Evolutionary conservation across 495 filamentous ascomycete genomes (phyloP), one percentile per base, ranked within the genome.

Genomic region (Amorphotheca resinae): DNA sequence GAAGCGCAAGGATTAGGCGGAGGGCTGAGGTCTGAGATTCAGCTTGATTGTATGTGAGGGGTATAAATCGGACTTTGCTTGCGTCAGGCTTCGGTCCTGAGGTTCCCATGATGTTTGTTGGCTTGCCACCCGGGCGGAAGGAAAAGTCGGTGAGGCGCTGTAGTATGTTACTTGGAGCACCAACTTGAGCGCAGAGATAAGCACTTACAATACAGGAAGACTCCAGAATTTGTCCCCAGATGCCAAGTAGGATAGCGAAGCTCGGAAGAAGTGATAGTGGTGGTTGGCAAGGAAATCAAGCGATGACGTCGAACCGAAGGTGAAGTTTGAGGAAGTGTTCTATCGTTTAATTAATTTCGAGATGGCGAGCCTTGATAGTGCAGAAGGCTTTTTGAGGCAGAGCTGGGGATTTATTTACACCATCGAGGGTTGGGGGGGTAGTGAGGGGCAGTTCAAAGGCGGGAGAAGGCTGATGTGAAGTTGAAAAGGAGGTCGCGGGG

Each of bases 11-110:
- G 53, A 94, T 76, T 26, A 96, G 76, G 30, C 74, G 72, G 38
- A 84, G 65, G 32, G 87, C 86, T 1, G 87, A 87, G 26, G 70
- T 70, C 42, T 85, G 72, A 21, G 82, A 81, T 51, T 87, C 81
- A 33, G 75, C 66, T 60, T 74, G 74, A 53, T 77, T 75, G 68
- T 93, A 93, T 38, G 76, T 73, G 30, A 87, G 68, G 31, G 85
- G 74, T 30, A 95, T 82, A 58, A 65, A 64, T 48, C 58, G 64
- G 41, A 74, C 61, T 28, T 47, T 48, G 33, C 21, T 37, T n/a
- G 28, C 17, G 16, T 16, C 45, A 23, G 41, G 15, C 25, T 22
- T 41, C 2, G 22, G 12, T 15, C 28, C 42, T 16, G 43, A 22
- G n/a, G 41, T 9, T 15, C 38, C 20, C 12, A 17, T 46, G 11